Evolutionary conservation across 2,329 filamentous ascomycete species (phyloP).

Genomic region (Ceratocystis alfenasii): DNA sequence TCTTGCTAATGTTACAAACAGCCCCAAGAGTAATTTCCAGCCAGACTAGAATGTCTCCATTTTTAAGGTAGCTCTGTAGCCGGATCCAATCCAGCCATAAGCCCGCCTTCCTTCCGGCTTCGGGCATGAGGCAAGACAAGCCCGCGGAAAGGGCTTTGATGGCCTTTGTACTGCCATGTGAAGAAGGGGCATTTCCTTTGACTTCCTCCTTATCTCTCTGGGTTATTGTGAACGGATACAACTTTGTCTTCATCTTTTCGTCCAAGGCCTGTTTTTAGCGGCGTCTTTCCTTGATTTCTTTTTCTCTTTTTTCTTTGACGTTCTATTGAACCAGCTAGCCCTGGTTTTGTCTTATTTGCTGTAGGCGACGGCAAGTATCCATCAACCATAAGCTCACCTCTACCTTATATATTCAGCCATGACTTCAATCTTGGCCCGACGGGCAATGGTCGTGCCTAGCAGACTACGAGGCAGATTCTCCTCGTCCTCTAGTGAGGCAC

Average conservation of each 20-base stretch:
- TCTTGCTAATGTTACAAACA: not conserved
- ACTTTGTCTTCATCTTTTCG: not conserved
- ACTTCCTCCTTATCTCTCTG: not conserved
- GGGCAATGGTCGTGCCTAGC: conserved; percentile 13
- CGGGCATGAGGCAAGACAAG: conserved; percentile 7
- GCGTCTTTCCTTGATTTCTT: not conserved
- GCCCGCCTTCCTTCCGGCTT: conserved; percentile 9
- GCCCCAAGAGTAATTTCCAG: not conserved
- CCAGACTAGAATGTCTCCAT: not conserved
- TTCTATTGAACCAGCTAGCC: conserved; percentile 8
- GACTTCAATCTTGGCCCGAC: conserved; percentile 18
- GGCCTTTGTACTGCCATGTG: not conserved
- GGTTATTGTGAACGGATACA: not conserved
- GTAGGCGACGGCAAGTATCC: not conserved
- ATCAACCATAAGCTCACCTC: not conserved
- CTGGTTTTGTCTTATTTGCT: not conserved
- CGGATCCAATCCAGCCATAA: not conserved
- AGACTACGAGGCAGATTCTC: conserved; percentile 19
- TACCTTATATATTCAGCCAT: conserved; percentile 2
- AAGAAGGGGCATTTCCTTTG: not conserved
- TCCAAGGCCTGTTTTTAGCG: not conserved
- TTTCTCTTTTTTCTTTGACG: not conserved
- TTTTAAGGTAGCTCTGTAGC: conserved; percentile 7
- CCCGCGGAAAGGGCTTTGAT: conserved; percentile 8
- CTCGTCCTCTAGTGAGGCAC: conserved; percentile 26